Evolutionary conservation across 164 flowering plant species (phyloP), one percentile per base, ranked within the genome.

Genomic region (Vitis rupestris): DNA sequence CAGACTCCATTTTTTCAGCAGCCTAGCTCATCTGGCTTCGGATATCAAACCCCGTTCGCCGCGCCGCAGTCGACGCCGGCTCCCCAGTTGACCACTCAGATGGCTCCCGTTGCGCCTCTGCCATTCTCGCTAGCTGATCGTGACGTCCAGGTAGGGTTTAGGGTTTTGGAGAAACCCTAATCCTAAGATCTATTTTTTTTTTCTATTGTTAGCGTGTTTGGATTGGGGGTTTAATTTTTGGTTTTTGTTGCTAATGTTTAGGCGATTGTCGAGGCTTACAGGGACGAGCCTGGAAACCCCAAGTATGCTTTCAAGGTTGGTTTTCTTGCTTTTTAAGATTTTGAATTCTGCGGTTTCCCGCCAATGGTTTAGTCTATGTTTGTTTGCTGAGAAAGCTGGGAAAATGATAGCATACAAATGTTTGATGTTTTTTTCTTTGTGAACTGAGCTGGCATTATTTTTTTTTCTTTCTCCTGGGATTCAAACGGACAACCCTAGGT

Each of bases 61-160:
- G 37, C 78, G 50, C 78, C 72, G 8, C 84, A 82, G 66, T 17
- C 76, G 1, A 69, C 81, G 66, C 86, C 84, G 3, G 81, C 83
- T 57, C 74, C 83, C 4, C 97, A 93, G 75, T 64, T 93, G 72
- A 91, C 94, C 4, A 95, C 99, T 81, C 99, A 95, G 78, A 93
- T 95, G 99, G 98, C 97, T 30, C 97, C 98, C 13, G 93, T 93
- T 3, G 90, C 97, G 30, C 97, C 98, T 55, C 88, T 95, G 4
- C 98, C 98, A 12, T 88, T 85, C 76, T 95, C 99, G 60, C 86
- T 90, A 12, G 90, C 98, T 31, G 97, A 95, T 83, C 93, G 99
- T n/a, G 99, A 95, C 65, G 87, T 95, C 74, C 99, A 91, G 76
- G 98, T 93, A 53, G 13, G 31, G 16, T 15, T 50, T 37, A 54